A percentile compares a stretch with the other conserved stretches of the same genome.
phyloP scores from a whole-genome alignment of 805 yeast species.

The Spathaspora boniae region DNA sequence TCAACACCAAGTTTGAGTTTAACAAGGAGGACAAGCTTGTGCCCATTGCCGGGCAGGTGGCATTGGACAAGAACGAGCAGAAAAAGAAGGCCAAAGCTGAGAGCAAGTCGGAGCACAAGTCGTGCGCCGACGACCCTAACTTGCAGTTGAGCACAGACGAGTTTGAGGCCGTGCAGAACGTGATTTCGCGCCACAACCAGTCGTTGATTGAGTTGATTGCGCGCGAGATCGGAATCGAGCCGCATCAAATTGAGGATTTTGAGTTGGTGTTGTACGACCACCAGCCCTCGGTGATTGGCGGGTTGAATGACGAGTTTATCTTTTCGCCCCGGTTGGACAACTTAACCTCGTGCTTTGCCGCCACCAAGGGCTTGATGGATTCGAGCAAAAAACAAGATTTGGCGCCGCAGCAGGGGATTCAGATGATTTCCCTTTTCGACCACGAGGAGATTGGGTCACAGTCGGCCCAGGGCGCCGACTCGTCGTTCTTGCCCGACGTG shows the following conservation, averaged over 20 bases:
- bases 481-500: constrained; percentile 81
- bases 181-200: constrained; percentile 72
- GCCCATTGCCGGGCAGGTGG: constrained; percentile 73
- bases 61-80: constrained; percentile 19
- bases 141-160: constrained; percentile 46
- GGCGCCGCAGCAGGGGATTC: constrained; percentile 52
- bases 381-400: constrained; percentile 46
- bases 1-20: constrained; percentile 76
- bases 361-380: constrained; percentile 66
- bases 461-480: constrained; percentile 95
- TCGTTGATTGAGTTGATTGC: constrained; percentile 70
- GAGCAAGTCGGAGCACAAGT: constrained; percentile 13
- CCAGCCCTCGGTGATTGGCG: constrained; percentile 81
- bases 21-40: constrained; percentile 82
- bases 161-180: constrained; percentile 61
- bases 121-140: constrained; percentile 52
- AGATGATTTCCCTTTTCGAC: constrained; percentile 80
- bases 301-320: constrained; percentile 84
- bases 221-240: constrained; percentile 49
- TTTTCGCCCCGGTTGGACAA: constrained; percentile 92
- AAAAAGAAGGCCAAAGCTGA: constrained; percentile 4
- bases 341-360: constrained; percentile 80
- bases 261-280: constrained; percentile 84
- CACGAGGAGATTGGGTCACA: constrained; percentile 95
- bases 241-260: constrained; percentile 76